A percentile compares a stretch with the other conserved stretches of the same genome.
Conservation (phyloP, 208 protist species). For the Trichomonas vaginalis region DNA sequence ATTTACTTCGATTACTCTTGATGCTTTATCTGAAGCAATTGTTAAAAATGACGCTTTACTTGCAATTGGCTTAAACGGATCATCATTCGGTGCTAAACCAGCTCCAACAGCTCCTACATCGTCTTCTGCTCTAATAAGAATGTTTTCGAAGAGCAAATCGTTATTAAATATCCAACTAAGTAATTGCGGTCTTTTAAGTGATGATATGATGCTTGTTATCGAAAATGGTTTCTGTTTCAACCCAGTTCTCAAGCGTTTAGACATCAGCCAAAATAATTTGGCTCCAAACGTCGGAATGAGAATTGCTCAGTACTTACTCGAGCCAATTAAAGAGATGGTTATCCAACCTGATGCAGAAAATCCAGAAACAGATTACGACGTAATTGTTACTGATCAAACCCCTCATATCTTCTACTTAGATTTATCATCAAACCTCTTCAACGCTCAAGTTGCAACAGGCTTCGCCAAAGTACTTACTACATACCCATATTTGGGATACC, state of each 20-base stretch:
- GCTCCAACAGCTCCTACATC: background rate
- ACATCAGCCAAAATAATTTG: background rate
- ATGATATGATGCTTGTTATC: background rate
- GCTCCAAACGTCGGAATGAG: background rate
- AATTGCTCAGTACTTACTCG: background rate
- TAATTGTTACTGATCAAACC: background rate
- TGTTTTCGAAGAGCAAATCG: background rate
- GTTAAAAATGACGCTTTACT: background rate
- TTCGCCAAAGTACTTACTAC: background rate
- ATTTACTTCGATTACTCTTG: background rate
- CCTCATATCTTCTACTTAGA: conserved; percentile 7
- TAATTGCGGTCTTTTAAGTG: background rate
- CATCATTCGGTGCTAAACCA: background rate
- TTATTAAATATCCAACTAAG: background rate
- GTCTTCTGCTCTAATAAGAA: background rate
- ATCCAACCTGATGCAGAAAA: background rate
- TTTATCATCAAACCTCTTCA: background rate
- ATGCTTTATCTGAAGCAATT: background rate
- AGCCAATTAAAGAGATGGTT: background rate
- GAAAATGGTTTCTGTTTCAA: background rate
- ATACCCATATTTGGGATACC: background rate
- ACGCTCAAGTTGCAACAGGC: background rate
- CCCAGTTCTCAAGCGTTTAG: background rate
- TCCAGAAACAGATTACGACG: background rate
- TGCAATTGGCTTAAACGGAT: background rate